Evolutionary conservation across 2,329 filamentous ascomycete genomes (phyloP).

Genomic region (Aspergillus aculeatus): DNA sequence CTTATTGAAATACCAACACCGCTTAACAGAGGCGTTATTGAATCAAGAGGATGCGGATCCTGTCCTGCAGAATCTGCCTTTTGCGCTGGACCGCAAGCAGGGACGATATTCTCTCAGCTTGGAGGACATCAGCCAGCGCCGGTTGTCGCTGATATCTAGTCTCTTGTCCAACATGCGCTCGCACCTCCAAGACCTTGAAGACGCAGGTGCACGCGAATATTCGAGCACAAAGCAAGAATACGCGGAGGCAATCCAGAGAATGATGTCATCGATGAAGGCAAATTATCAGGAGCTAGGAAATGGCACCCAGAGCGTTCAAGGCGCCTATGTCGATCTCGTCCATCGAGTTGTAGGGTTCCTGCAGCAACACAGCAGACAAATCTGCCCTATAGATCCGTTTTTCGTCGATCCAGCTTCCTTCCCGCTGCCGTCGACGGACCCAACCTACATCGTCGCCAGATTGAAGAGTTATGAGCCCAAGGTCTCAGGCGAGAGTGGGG

Average conservation of each 20-base stretch:
- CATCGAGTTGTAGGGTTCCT: constrained; percentile 59
- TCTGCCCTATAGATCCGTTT: constrained; percentile 57
- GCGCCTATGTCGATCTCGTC: constrained; percentile 61
- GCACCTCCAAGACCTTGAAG: constrained; percentile 42
- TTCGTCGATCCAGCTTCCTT: constrained; percentile 62
- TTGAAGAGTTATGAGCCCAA: constrained; percentile 60
- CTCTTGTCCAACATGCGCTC: constrained; percentile 61
- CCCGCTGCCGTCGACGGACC: constrained; percentile 59
- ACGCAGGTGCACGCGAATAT: constrained; percentile 32
- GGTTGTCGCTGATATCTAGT: constrained; percentile 56
- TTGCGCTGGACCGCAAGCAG: constrained; percentile 42
- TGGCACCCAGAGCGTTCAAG: constrained; percentile 37
- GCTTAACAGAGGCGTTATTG: constrained; percentile 54
- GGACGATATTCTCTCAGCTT: constrained; percentile 49
- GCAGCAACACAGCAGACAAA: constrained; percentile 59
- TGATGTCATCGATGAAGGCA: constrained; percentile 61
- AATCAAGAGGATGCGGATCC: constrained; percentile 48
- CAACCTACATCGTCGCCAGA: constrained; percentile 61
- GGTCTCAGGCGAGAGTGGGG: constrained; percentile 48
- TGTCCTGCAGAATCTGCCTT: constrained; percentile 59
- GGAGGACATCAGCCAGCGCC: constrained; percentile 54
- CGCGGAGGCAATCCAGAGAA: constrained; percentile 50
- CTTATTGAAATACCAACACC: constrained; percentile 61
- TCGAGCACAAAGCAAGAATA: constrained; percentile 47
- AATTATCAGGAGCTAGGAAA: constrained; percentile 58